Evolutionary conservation across 768 basidiomycete species (phyloP).

Genomic region (Tremella yokohamensis): DNA sequence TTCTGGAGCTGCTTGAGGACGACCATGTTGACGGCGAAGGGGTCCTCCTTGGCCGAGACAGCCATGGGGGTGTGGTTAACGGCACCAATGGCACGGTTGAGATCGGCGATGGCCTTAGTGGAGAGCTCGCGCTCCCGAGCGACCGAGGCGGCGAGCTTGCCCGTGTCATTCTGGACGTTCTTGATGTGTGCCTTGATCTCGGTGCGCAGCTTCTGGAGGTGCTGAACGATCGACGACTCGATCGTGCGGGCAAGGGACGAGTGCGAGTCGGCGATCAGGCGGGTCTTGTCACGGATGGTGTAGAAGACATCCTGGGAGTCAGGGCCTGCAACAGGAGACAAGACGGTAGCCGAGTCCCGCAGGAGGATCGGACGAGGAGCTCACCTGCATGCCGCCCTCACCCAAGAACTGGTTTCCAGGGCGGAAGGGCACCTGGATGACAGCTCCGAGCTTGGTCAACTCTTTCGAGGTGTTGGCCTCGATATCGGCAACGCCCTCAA

Average conservation of each 20-base stretch:
- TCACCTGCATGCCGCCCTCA: constrained; percentile 82
- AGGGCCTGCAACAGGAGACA: background rate
- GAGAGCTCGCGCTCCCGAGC: constrained; percentile 91
- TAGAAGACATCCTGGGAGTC: constrained; percentile 79
- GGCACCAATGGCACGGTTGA: constrained; percentile 77
- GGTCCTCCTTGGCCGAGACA: constrained; percentile 74
- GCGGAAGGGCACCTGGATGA: constrained; percentile 95
- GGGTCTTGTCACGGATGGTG: constrained; percentile 85
- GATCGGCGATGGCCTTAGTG: constrained; percentile 76
- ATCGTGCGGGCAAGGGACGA: constrained; percentile 94
- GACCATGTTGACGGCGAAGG: constrained; percentile 59
- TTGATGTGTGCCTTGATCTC: constrained; percentile 99
- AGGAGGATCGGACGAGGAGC: background rate
- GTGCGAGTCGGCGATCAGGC: constrained; percentile 89
- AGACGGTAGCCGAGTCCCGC: background rate
- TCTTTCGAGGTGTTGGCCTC: constrained; percentile 92
- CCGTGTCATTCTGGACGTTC: constrained; percentile 93
- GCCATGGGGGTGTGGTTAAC: constrained; percentile 93
- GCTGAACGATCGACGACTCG: constrained; percentile 94
- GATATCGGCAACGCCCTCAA: constrained; percentile 74
- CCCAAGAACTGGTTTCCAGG: constrained; percentile 96
- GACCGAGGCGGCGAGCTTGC: constrained; percentile 81
- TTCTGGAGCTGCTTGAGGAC: constrained; percentile 52
- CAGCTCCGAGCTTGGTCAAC: constrained; percentile 84
- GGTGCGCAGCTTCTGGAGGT: constrained; percentile 85